A percentile compares a stretch with the other conserved stretches of the same genome.
These are phyloP conservation scores for Sporothrix humicola DNA, from an alignment of 2,329 filamentous ascomycete genomes.

Conservation along the genomic window DNA sequence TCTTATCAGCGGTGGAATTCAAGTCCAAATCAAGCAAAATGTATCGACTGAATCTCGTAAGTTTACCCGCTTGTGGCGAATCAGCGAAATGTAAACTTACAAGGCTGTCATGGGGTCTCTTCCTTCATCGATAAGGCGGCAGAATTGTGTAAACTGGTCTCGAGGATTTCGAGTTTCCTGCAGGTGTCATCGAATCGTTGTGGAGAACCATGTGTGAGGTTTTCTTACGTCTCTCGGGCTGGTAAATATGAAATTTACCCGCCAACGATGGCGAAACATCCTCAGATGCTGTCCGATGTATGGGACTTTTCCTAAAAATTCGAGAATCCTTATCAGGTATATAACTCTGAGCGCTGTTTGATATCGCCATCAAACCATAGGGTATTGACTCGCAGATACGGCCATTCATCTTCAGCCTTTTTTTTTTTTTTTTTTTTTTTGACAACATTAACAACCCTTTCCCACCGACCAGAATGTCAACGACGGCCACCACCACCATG, in stretches of 20 bases:
- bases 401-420: background rate
- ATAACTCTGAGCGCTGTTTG: background rate
- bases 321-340: slow-evolving; percentile 10
- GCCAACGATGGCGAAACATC: background rate
- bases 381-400: background rate
- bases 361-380: background rate
- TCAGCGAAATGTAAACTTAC: background rate
- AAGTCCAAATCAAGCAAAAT: background rate
- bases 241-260: background rate
- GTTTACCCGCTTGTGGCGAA: slow-evolving; percentile 25
- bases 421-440: background rate
- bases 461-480: background rate
- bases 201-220: background rate
- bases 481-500: background rate
- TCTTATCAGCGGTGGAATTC: slow-evolving; percentile 17
- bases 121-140: slow-evolving; percentile 8
- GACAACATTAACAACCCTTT: background rate
- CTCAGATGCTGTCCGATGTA: background rate
- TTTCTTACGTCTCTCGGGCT: background rate
- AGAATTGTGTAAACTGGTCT: background rate
- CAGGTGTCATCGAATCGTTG: background rate
- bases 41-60: background rate
- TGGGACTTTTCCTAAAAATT: too few species aligned
- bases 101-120: background rate
- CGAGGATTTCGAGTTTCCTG: background rate